Percentiles rank a stretch among this genome's conserved stretches.
These are phyloP conservation scores for Nannizzia gypsea DNA, from an alignment of 2,329 filamentous ascomycete genomes.

Conservation along the genomic window DNA sequence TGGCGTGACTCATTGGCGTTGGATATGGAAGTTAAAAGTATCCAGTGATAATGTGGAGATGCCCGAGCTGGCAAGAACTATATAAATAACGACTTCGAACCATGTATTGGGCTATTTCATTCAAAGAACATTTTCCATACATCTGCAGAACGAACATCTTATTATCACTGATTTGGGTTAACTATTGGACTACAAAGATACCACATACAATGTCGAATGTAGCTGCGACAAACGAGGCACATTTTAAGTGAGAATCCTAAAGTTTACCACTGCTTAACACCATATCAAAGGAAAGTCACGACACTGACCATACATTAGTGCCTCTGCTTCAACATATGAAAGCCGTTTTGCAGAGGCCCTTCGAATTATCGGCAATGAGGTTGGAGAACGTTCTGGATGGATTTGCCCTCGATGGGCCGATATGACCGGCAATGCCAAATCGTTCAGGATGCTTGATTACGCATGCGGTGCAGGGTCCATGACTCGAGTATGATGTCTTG, in stretches of 20 bases:
- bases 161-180: too few species aligned
- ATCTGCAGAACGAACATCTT: not conserved
- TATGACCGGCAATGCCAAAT: slow-evolving; percentile 19
- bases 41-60: not conserved
- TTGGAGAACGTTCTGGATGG: slow-evolving; percentile 46
- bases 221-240: slow-evolving; percentile 9
- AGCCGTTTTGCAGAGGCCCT: slow-evolving; percentile 44
- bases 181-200: too few species aligned
- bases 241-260: not conserved
- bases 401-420: slow-evolving; percentile 47
- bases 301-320: not conserved
- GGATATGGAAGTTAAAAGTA: not conserved
- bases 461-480: slow-evolving; percentile 61
- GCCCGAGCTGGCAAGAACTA: not conserved
- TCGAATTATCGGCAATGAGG: slow-evolving; percentile 42
- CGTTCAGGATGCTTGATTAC: slow-evolving; percentile 55
- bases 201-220: slow-evolving; percentile 22
- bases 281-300: too few species aligned
- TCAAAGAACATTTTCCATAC: too few species aligned
- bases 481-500: slow-evolving; percentile 43
- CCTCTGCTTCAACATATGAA: slow-evolving; percentile 37
- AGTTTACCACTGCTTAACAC: not conserved
- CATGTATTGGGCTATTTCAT: not conserved
- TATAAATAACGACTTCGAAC: not conserved
- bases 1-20: not conserved